phyloP scores from a whole-genome alignment of 306 rosid genomes.

The Cucumis sativus region Cucumber_9930_V3 NC_026657.2:27916001-27916500 shows the following conservation, averaged over 20 bases:
- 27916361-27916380: too few species aligned
- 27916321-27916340: neutral
- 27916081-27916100: too few species aligned
- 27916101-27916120: too few species aligned
- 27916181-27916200: too few species aligned
- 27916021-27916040: too few species aligned
- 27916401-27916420: neutral
- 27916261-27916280: neutral
- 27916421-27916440: neutral
- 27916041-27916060: too few species aligned
- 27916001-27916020: too few species aligned
- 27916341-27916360: neutral
- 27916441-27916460: neutral
- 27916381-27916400: too few species aligned
- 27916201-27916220: neutral
- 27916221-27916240: neutral
- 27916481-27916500: neutral
- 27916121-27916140: too few species aligned
- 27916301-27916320: neutral
- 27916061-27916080: too few species aligned
- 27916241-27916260: neutral
- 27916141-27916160: too few species aligned
- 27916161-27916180: too few species aligned
- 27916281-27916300: neutral
- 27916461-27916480: neutral